Evolutionary conservation across 2,329 filamentous ascomycete species (phyloP).

Genomic region (Ophiosphaerella narmari): DNA sequence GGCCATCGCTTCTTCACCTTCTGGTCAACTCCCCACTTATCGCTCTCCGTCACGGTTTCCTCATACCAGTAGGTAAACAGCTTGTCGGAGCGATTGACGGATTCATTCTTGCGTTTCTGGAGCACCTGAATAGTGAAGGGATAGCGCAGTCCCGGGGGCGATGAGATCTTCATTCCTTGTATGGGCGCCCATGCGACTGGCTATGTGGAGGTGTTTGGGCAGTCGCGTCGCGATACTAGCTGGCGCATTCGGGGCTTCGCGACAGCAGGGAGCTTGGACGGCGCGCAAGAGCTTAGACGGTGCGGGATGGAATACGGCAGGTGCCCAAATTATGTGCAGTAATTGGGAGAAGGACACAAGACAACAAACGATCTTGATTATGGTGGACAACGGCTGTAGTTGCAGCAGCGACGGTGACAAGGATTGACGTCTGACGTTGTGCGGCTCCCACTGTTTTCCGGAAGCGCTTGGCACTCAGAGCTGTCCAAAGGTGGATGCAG

Average conservation of each 20-base stretch:
- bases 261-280: constrained; percentile 22
- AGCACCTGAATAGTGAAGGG: constrained; percentile 86
- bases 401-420: constrained; percentile 3
- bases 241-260: constrained; percentile 39
- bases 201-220: constrained; percentile 17
- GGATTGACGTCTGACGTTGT: constrained; percentile 19
- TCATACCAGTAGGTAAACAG: constrained; percentile 88
- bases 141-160: constrained; percentile 70
- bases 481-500: background rate
- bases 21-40: constrained; percentile 75
- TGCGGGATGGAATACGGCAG: background rate
- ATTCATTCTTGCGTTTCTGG: constrained; percentile 70
- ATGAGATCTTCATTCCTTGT: constrained; percentile 54
- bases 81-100: constrained; percentile 74
- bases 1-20: constrained; percentile 72
- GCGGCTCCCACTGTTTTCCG: constrained; percentile 12
- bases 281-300: constrained; percentile 8
- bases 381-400: background rate
- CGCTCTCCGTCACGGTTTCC: constrained; percentile 68
- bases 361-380: background rate
- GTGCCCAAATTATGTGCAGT: background rate
- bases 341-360: background rate
- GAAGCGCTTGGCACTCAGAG: constrained; percentile 3
- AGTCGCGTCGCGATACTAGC: constrained; percentile 32
- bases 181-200: constrained; percentile 38